Base-by-base conservation (phyloP, 2,329 filamentous ascomycete genomes). In the Daldinia sp. region DNA sequence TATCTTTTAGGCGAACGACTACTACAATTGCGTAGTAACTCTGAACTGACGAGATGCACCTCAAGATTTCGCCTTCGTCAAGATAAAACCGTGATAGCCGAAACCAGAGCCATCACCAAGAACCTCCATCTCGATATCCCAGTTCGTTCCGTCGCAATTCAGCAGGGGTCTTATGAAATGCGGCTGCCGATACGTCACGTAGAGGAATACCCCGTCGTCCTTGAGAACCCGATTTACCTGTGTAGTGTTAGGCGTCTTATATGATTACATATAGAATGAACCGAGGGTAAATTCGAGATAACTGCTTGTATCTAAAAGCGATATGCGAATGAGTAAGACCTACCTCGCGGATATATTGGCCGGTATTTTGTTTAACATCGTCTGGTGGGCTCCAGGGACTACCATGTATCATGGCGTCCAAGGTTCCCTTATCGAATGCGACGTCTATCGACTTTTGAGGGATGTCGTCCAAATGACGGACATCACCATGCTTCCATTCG, bases 341-440 rank as follows among this genome's bases (percentile, higher is more conserved):
- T 69, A 84, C 83, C 76, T 86, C 82, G 19, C 77, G 73, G 5
- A 85, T 73, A 66, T 86, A 87, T 21, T 72, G 73, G 4, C 76
- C 71, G 5, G 79, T 83, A 67, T 84, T 85, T 0, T 80, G 73
- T 32, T 75, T 67, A 0, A 85, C 82, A 30, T 83, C 79, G 5
- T 78, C 75, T 0, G 82, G 83, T 1, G 83, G 84, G 61, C 75
- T 80, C 83, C 83, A 86, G 0, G 79, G 80, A 63, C 79, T 83
- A 1, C 84, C 83, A 67, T 83, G 77, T 29, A 86, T 82, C 80
- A 86, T 84, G 45, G 81, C 82, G 72, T 86, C 83, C 2, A 86
- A 73, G 0, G 83, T 86, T 2, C 79, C 79, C 70, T 87, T 87
- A 66, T 86, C 83, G 65, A 89, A 85, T 9, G 84, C 84, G 4